Evolutionary conservation across 371 early-diverging fungal genomes (phyloP).

Genomic region (Neoconidiobolus thromboides): DNA sequence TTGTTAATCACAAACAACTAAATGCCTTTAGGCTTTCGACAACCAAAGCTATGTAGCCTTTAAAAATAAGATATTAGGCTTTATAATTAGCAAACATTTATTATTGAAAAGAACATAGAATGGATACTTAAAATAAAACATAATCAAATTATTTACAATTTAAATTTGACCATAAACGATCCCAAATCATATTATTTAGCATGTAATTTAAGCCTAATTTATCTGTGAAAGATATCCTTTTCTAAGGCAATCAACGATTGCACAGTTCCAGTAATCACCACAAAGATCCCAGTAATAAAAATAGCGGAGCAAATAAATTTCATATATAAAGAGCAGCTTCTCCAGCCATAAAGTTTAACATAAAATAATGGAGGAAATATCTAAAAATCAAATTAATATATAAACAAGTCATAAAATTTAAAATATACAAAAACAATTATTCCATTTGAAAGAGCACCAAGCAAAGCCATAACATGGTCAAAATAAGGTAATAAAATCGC

Average conservation of each 20-base stretch:
- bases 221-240: not conserved
- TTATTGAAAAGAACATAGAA: too few relatives aligned
- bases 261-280: slow-evolving; percentile 50
- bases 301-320: slow-evolving; percentile 31
- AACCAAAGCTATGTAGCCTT: too few relatives aligned
- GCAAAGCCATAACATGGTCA: slow-evolving; percentile 3
- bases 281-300: slow-evolving; percentile 40
- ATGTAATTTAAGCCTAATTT: not conserved
- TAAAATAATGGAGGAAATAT: slow-evolving; percentile 60
- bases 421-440: not conserved
- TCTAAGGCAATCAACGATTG: slow-evolving; percentile 24
- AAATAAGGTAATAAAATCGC: slow-evolving; percentile 4
- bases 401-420: not conserved
- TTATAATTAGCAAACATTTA: too few relatives aligned
- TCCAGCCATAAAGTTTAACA: slow-evolving; percentile 42
- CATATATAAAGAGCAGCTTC: slow-evolving; percentile 28
- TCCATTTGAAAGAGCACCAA: slow-evolving; percentile 1
- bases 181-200: too few relatives aligned
- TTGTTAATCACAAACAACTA: too few relatives aligned
- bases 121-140: too few relatives aligned
- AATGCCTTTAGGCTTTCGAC: too few relatives aligned
- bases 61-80: too few relatives aligned
- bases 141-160: too few relatives aligned
- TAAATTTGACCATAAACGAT: too few relatives aligned
- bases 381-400: not conserved